Conservation (phyloP, 2,329 filamentous ascomycete genomes). For the Gnomoniopsis sp. region DNA sequence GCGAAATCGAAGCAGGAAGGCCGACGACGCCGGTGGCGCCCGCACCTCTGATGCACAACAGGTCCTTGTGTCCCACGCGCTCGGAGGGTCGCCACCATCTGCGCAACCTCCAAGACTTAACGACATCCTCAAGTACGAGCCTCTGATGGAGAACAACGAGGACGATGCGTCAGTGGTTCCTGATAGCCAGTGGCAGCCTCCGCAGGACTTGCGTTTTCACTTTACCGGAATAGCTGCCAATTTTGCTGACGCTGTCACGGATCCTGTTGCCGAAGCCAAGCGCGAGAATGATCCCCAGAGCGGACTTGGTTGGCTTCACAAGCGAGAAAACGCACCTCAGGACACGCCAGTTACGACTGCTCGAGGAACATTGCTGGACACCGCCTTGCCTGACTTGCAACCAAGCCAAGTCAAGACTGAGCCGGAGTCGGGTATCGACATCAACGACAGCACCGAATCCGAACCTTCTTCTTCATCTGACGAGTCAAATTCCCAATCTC, state of each 20-base stretch:
- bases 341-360: background rate
- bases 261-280: background rate
- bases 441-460: background rate
- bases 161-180: background rate
- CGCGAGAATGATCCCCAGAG: background rate
- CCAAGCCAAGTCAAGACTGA: conserved; percentile 1
- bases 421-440: background rate
- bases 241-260: background rate
- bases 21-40: background rate
- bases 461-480: background rate
- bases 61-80: background rate
- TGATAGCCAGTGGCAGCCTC: background rate
- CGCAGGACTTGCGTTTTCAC: background rate
- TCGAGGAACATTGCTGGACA: background rate
- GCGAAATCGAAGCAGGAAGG: background rate
- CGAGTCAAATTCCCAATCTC: conserved; percentile 1
- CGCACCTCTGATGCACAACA: background rate
- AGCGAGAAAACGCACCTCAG: background rate
- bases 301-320: conserved; percentile 13
- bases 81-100: conserved; percentile 9
- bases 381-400: background rate
- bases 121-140: background rate
- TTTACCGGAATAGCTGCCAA: background rate
- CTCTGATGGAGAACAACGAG: background rate
- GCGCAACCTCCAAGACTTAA: background rate